These are phyloP conservation scores for Diddensiella caesifluorescens DNA, from an alignment of 805 yeast genomes.

Conservation along the genomic window DNA sequence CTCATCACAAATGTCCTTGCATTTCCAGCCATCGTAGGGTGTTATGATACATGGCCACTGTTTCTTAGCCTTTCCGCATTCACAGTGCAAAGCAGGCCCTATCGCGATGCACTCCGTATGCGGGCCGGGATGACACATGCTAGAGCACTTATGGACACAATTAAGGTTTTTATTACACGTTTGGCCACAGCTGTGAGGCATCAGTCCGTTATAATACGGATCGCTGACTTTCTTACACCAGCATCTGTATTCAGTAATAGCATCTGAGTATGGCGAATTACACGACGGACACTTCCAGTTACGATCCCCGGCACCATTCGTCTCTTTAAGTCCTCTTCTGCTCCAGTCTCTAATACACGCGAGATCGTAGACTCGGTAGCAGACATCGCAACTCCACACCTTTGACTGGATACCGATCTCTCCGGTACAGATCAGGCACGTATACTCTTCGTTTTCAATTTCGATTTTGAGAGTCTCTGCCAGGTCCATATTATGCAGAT, in stretches of 20 bases:
- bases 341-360: conserved; percentile 90
- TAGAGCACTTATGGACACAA: conserved; percentile 64
- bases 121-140: conserved; percentile 84
- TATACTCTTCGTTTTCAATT: conserved; percentile 62
- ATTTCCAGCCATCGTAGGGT: conserved; percentile 66
- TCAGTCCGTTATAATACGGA: conserved; percentile 47
- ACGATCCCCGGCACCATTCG: conserved; percentile 3
- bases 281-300: conserved; percentile 88
- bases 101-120: conserved; percentile 77
- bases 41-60: conserved; percentile 73
- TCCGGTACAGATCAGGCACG: conserved; percentile 83
- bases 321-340: conserved; percentile 41
- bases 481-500: conserved; percentile 21
- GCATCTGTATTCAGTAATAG: conserved; percentile 60
- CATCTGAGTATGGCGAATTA: conserved; percentile 42
- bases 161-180: conserved; percentile 56
- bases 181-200: conserved; percentile 88
- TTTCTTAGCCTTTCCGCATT: conserved; percentile 62
- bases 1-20: conserved; percentile 57
- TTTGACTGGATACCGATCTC: conserved; percentile 61
- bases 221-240: conserved; percentile 83
- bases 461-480: conserved; percentile 45
- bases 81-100: conserved; percentile 65
- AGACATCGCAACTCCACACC: conserved; percentile 74
- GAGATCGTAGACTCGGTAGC: conserved; percentile 80